Evolutionary conservation across 495 filamentous ascomycete genomes (phyloP).

Genomic region (Podospora comata): DNA sequence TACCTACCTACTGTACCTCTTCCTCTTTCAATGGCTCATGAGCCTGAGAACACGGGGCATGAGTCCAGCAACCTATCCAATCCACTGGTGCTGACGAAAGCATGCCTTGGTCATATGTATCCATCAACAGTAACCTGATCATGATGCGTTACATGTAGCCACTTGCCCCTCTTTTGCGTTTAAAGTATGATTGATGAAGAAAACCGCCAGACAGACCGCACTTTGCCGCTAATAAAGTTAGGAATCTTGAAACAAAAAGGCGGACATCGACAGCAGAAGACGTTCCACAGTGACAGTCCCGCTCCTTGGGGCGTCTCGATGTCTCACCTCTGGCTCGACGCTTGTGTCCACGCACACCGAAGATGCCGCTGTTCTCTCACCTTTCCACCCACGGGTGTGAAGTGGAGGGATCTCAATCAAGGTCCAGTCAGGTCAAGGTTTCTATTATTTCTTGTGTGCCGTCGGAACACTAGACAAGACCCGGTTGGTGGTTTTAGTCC

Average conservation of each 20-base stretch:
- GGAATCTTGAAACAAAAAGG: slow-evolving; percentile 2
- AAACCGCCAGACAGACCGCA: not conserved
- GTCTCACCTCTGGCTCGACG: not conserved
- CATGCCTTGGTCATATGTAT: not conserved
- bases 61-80: no score
- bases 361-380: not conserved
- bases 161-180: not conserved
- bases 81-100: not conserved
- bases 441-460: not conserved
- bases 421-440: no score
- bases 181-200: not conserved
- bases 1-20: no score
- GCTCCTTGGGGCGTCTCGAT: not conserved
- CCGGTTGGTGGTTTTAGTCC: not conserved
- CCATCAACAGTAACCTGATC: not conserved
- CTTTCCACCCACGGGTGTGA: not conserved
- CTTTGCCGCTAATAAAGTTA: not conserved
- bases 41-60: no score
- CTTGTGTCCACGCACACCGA: not conserved
- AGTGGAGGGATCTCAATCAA: no score
- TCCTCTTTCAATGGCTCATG: no score
- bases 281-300: slow-evolving; percentile 5
- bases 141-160: not conserved
- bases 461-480: not conserved
- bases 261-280: not conserved